phyloP scores from a whole-genome alignment of 2,329 filamentous ascomycete genomes.

The Colletotrichum sp. region DNA sequence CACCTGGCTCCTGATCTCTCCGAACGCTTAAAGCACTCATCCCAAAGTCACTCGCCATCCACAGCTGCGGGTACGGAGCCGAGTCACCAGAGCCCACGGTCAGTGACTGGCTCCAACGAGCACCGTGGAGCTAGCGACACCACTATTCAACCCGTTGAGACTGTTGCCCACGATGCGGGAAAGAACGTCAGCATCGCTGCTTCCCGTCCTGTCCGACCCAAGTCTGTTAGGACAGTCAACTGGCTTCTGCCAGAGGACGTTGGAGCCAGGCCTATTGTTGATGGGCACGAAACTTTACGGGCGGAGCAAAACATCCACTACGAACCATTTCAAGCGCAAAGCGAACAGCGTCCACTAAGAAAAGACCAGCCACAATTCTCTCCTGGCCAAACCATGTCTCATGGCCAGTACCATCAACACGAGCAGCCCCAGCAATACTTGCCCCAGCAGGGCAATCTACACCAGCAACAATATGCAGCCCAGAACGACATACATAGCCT shows the following conservation, averaged over 20 bases:
- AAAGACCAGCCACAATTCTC: not conserved
- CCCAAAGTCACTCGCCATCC: slow-evolving; percentile 12
- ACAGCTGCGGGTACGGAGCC: slow-evolving; percentile 8
- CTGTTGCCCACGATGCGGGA: not conserved
- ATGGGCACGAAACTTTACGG: not conserved
- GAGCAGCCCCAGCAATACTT: not conserved
- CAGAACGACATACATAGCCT: not conserved
- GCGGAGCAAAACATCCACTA: not conserved
- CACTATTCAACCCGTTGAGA: slow-evolving; percentile 25
- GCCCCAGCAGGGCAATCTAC: not conserved
- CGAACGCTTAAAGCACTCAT: not conserved
- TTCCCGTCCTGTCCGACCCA: not conserved
- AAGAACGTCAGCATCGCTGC: not conserved
- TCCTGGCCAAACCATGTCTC: not conserved
- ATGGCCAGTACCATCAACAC: not conserved
- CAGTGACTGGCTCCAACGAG: slow-evolving; percentile 10
- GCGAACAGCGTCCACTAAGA: not conserved
- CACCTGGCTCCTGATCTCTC: not conserved
- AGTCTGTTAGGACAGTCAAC: slow-evolving; percentile 1
- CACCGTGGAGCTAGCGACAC: slow-evolving; percentile 28
- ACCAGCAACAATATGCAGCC: not conserved
- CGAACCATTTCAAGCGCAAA: not conserved
- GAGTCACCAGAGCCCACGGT: slow-evolving; percentile 36
- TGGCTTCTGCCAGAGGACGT: slow-evolving; percentile 10
- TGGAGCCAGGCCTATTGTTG: not conserved